Conservation (phyloP, 352 stramenopile genomes). For the Phytophthora pisi region DNA sequence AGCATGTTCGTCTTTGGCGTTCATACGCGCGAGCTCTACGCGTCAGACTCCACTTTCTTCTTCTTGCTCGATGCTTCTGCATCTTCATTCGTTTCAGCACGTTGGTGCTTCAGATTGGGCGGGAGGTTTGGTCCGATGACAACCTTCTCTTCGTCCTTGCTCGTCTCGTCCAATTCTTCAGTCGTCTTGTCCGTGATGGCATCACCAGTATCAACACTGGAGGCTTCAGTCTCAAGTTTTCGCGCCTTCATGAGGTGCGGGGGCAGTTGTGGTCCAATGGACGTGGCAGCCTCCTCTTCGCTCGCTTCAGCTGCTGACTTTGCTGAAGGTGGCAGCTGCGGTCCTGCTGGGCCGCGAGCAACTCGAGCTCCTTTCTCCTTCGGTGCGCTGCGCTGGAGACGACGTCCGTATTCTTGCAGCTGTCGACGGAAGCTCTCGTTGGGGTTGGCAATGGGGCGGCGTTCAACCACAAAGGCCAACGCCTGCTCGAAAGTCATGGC, state of each 20-base stretch:
- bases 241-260: conserved; percentile 37
- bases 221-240: background rate
- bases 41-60: conserved; percentile 13
- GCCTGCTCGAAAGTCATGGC: conserved; percentile 73
- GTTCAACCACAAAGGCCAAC: conserved; percentile 57
- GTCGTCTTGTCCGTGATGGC: background rate
- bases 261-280: conserved; percentile 71
- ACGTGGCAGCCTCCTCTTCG: conserved; percentile 12
- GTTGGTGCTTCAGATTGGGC: conserved; percentile 32
- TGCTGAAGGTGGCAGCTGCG: conserved; percentile 24
- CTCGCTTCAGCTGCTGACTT: background rate
- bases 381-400: conserved; percentile 36
- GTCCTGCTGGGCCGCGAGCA: conserved; percentile 33
- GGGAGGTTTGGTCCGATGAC: conserved; percentile 39
- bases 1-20: background rate
- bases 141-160: conserved; percentile 5
- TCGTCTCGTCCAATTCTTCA: background rate
- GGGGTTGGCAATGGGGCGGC: conserved; percentile 68
- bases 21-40: background rate
- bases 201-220: conserved; percentile 2
- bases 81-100: conserved; percentile 5
- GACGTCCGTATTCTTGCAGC: conserved; percentile 59
- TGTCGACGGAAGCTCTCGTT: conserved; percentile 77
- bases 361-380: conserved; percentile 35
- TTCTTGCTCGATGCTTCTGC: conserved; percentile 25